These are phyloP conservation scores for Podospora sp. DNA, from an alignment of 495 filamentous ascomycete species.

Conservation along the genomic window DNA sequence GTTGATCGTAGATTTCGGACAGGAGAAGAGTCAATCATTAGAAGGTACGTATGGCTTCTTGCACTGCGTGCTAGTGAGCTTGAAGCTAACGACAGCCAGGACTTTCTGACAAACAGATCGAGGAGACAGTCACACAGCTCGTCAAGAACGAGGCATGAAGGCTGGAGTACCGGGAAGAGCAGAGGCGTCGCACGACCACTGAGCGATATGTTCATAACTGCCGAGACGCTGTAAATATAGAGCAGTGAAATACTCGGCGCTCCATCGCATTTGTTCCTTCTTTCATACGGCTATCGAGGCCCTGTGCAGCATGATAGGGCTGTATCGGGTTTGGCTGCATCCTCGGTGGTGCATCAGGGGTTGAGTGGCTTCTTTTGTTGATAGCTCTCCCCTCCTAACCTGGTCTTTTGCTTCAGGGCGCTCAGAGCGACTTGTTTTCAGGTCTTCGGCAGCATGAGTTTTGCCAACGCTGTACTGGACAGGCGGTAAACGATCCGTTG, in stretches of 20 bases:
- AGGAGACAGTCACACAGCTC: conserved; percentile 79
- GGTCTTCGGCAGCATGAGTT: too few species aligned
- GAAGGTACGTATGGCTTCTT: conserved; percentile 54
- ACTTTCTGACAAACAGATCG: conserved; percentile 87
- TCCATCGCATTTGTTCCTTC: neutral
- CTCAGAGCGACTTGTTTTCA: too few species aligned
- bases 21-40: conserved; percentile 84
- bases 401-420: too few species aligned
- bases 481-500: too few species aligned
- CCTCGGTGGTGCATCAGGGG: too few species aligned
- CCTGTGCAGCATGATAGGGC: too few species aligned
- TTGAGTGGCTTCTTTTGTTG: too few species aligned
- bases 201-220: neutral
- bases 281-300: neutral
- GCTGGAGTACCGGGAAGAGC: neutral
- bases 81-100: conserved; percentile 53
- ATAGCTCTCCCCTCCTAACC: too few species aligned
- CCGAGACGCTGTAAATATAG: neutral
- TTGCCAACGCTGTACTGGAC: too few species aligned
- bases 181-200: neutral
- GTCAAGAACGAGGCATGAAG: conserved; percentile 59
- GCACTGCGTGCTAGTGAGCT: neutral
- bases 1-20: conserved; percentile 69
- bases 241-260: neutral
- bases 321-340: too few species aligned